Evolutionary conservation across 2,329 filamentous ascomycete genomes (phyloP).

Genomic region (Colletotrichum magnum): DNA sequence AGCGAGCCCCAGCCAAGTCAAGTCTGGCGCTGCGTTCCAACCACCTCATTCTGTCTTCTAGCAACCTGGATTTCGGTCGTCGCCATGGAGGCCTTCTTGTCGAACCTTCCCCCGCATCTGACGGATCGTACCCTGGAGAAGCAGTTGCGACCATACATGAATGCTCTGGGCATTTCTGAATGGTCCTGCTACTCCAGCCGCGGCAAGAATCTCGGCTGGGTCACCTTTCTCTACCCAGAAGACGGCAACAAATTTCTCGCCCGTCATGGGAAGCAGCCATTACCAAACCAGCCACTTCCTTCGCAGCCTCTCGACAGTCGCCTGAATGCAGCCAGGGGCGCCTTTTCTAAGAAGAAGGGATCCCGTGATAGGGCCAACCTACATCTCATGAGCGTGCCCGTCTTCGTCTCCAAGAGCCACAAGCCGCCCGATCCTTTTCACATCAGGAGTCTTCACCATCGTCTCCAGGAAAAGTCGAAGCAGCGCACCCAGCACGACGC

Average conservation of each 20-base stretch:
- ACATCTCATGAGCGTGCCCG: constrained; percentile 46
- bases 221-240: constrained; percentile 57
- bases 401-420: constrained; percentile 53
- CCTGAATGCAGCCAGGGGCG: too few relatives aligned
- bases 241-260: constrained; percentile 61
- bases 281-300: constrained; percentile 28
- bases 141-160: constrained; percentile 58
- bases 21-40: background rate
- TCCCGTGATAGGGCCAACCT: constrained; percentile 47
- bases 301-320: too few relatives aligned
- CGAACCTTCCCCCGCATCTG: constrained; percentile 58
- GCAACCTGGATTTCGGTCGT: too few relatives aligned
- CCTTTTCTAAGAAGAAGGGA: constrained; percentile 1
- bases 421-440: constrained; percentile 51
- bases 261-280: constrained; percentile 49
- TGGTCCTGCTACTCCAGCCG: constrained; percentile 61
- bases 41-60: background rate
- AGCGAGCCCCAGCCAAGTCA: background rate
- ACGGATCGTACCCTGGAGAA: constrained; percentile 53
- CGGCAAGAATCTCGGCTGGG: constrained; percentile 51
- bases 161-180: constrained; percentile 55
- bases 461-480: constrained; percentile 46
- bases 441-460: constrained; percentile 53
- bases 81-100: constrained; percentile 63
- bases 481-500: constrained; percentile 40